A percentile compares a stretch with the other conserved stretches of the same genome.
These are phyloP conservation scores for Aspergillus sp. DNA, from an alignment of 2,329 filamentous ascomycete genomes.

Conservation along the genomic window DNA sequence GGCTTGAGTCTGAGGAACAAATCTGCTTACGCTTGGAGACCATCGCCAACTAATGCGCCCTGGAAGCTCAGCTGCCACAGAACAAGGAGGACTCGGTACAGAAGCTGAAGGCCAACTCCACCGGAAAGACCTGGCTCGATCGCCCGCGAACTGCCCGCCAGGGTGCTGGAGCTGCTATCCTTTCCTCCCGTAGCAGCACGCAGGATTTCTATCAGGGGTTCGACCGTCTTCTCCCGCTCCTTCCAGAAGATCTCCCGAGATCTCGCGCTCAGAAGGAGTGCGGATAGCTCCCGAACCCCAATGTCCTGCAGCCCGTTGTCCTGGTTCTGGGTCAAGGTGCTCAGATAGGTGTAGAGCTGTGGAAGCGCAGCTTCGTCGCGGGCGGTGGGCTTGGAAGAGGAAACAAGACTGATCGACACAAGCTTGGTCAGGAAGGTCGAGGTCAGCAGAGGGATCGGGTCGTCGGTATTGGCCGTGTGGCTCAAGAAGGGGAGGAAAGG, in stretches of 20 bases:
- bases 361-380: constrained; percentile 75
- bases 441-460: constrained; percentile 83
- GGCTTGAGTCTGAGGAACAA: neutral
- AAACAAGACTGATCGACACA: constrained; percentile 62
- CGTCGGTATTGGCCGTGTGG: constrained; percentile 77
- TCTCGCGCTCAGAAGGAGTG: constrained; percentile 71
- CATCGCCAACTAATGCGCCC: constrained; percentile 65
- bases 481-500: constrained; percentile 82
- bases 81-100: constrained; percentile 91
- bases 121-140: constrained; percentile 64
- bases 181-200: constrained; percentile 69
- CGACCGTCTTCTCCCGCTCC: constrained; percentile 78
- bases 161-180: constrained; percentile 61
- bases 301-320: constrained; percentile 94
- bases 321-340: constrained; percentile 75
- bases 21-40: constrained; percentile 60
- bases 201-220: constrained; percentile 78
- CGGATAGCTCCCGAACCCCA: constrained; percentile 86
- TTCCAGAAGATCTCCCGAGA: constrained; percentile 86
- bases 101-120: constrained; percentile 83
- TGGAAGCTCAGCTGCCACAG: constrained; percentile 98
- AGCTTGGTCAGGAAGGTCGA: constrained; percentile 82
- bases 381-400: constrained; percentile 56
- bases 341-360: constrained; percentile 80
- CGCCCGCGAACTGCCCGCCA: constrained; percentile 60